These are phyloP conservation scores for Neoboletus magnificus DNA, from an alignment of 768 basidiomycete species.

Conservation along the genomic window DNA sequence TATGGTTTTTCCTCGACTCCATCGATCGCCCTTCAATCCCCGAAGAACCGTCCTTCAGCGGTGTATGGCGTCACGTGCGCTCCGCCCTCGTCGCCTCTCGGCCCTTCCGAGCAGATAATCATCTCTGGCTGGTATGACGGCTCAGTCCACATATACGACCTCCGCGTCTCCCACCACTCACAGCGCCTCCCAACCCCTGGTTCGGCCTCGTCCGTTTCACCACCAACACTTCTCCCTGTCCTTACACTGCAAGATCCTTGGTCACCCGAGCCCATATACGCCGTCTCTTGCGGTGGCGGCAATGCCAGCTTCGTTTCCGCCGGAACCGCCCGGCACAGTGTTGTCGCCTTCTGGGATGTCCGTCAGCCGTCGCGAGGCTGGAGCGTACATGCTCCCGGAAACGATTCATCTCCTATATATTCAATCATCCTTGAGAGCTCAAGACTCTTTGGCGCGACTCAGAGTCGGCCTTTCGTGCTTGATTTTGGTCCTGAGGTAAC, in stretches of 20 bases:
- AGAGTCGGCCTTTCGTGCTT: constrained; percentile 72
- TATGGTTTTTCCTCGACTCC: constrained; percentile 47
- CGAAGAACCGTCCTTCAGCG: constrained; percentile 42
- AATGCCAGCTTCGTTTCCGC: constrained; percentile 63
- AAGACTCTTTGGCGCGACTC: constrained; percentile 74
- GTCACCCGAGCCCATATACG: constrained; percentile 71
- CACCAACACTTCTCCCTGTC: constrained; percentile 49
- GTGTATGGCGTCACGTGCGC: constrained; percentile 70
- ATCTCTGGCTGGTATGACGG: constrained; percentile 86
- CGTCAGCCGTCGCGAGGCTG: constrained; percentile 60
- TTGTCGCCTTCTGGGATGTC: constrained; percentile 82
- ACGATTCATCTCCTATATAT: constrained; percentile 78
- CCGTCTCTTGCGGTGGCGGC: constrained; percentile 73
- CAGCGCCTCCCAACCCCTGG: not conserved
- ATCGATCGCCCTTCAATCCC: constrained; percentile 45
- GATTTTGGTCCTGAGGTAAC: constrained; percentile 72
- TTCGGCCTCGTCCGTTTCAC: constrained; percentile 15
- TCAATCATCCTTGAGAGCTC: constrained; percentile 71
- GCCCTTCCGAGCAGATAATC: constrained; percentile 65
- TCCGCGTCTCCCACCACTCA: constrained; percentile 46
- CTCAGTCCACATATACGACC: constrained; percentile 67
- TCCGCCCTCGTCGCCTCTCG: constrained; percentile 63
- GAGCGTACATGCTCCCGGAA: constrained; percentile 79
- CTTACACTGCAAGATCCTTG: constrained; percentile 63
- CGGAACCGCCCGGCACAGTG: constrained; percentile 71